Percentiles rank a stretch among this genome's conserved stretches.
phyloP scores from a whole-genome alignment of 2,329 filamentous ascomycete species.

The Ophiostoma sp. region DNA sequence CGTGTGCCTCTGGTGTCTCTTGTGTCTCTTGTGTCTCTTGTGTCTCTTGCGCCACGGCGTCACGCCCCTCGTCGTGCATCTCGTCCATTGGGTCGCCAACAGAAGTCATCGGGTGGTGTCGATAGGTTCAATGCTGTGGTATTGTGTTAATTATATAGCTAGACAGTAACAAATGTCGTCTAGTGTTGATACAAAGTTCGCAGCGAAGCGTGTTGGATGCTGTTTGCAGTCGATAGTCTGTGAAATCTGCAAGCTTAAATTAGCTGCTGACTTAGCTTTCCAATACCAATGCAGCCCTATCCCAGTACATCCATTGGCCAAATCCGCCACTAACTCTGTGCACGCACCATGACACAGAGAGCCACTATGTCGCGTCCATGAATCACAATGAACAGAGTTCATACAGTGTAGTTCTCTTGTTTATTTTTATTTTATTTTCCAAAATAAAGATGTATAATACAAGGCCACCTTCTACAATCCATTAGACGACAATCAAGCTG shows the following conservation, averaged over 20 bases:
- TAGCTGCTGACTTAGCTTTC: constrained; percentile 3
- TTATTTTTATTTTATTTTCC: not conserved
- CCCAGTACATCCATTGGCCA: not conserved
- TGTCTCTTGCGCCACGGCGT: not conserved
- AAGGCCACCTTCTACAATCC: not conserved
- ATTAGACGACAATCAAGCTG: no score
- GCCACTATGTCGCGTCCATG: not conserved
- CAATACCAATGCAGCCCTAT: not conserved
- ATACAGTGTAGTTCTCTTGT: no score
- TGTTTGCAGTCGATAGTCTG: not conserved
- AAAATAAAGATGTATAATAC: not conserved
- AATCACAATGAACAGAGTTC: not conserved
- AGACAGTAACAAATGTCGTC: not conserved
- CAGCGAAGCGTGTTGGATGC: not conserved
- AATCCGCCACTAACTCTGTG: not conserved
- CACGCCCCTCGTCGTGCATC: not conserved
- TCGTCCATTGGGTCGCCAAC: not conserved
- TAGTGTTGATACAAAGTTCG: not conserved
- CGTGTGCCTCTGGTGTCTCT: not conserved
- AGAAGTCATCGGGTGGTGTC: not conserved
- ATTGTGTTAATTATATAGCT: no score
- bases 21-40: not conserved
- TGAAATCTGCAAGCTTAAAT: not conserved
- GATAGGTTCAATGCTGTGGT: not conserved
- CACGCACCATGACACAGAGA: not conserved